Percentiles rank a stretch among this genome's conserved stretches.
Evolutionary conservation across 352 stramenopile genomes (phyloP).

Genomic region (Blastocystis sp.): DNA sequence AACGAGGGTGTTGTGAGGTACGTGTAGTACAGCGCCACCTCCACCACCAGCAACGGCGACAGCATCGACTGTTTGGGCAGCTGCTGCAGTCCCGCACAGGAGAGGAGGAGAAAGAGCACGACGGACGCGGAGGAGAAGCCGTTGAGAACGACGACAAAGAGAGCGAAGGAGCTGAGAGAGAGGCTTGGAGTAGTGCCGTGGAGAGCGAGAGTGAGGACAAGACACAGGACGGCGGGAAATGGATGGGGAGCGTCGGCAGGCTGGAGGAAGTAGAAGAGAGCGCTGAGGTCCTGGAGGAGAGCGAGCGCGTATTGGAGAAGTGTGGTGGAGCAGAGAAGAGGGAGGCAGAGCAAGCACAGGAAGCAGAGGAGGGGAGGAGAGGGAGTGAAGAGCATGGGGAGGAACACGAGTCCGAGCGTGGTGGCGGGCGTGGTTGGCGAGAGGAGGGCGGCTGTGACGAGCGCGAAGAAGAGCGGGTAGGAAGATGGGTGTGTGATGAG

Average conservation of each 20-base stretch:
- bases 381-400: too few relatives aligned
- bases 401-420: not conserved
- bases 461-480: not conserved
- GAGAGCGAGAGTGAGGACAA: not conserved
- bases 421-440: not conserved
- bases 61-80: not conserved
- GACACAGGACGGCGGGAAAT: not conserved
- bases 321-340: too few relatives aligned
- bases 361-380: too few relatives aligned
- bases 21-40: conserved; percentile 10
- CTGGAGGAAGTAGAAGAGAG: not conserved
- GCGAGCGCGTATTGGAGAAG: too few relatives aligned
- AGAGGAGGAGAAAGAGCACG: not conserved
- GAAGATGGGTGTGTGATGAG: conserved; percentile 20
- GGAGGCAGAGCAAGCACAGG: not conserved
- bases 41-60: not conserved
- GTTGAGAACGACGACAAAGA: not conserved
- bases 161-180: not conserved
- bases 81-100: not conserved
- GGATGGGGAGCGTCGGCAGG: not conserved
- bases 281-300: not conserved
- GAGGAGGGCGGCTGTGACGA: not conserved
- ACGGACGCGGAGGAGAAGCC: not conserved
- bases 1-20: conserved; percentile 16
- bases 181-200: not conserved